Evolutionary conservation across 225 moss, liverwort and hornwort species (phyloP), one percentile per base, ranked within the genome.

Genomic region (Polytrichum commune): DNA sequence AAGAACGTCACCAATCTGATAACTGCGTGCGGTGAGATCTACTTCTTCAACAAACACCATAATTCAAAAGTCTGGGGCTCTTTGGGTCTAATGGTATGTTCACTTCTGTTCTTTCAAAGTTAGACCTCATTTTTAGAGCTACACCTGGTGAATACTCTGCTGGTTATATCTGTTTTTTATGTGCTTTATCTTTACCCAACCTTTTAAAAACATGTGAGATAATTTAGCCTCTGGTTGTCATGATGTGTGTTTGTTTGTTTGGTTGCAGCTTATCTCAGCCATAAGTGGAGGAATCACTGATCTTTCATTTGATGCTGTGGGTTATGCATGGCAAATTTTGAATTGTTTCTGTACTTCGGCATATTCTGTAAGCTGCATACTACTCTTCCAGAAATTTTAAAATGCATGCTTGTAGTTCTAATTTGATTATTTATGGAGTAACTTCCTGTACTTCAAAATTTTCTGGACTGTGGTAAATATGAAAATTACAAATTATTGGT

Each of bases 1-100:
- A 98, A 98, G 81, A 98, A 98, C 72, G 86, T 98, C 20, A 98
- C 97, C 27, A 98, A 98, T 81, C 81, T 98, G 70, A 95, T 98
- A 57, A 98, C 97, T 46, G 97, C 97, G 58, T 81, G 91, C 8
- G 97, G 97, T 71, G 97, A 98, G 74, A 91, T 98, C 53, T 98
- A 95, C 73, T 88, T 93, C 60, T 98, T 98, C 75, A 84, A 91
- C 79, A 94, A 94, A 80, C 89, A 81, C 56, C 97, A 98, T 82
- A 98, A 69, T 79, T 92, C 46, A 66, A 89, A 87, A 91, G 94
- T 95, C 30, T 98, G 97, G 97, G 83, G 85, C 77, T 94, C 97
- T 55, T 84, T 94, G 69, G 75, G 79, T 70, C 84, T 98, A 27
- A 94, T 98, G 97, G 94, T 98, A 86, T 78, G 85, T 55, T 5